Conservation (phyloP, 2,329 filamentous ascomycete genomes). For the Didymella pinodella region DNA sequence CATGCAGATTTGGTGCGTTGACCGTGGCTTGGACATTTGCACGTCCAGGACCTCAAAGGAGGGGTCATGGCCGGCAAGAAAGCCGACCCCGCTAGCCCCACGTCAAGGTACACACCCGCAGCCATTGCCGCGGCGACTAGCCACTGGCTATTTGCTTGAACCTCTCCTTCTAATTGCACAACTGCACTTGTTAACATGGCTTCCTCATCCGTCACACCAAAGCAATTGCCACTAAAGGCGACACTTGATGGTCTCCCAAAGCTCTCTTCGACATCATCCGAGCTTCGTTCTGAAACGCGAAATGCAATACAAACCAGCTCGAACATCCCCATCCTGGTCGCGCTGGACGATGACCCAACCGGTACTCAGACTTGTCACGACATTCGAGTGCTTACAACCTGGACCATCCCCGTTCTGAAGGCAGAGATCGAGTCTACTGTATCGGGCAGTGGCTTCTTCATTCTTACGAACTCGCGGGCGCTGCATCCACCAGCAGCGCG, state of each 20-base stretch:
- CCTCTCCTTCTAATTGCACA: not conserved
- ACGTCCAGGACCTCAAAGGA: not conserved
- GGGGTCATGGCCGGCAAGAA: conserved; percentile 19
- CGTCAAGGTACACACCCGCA: not conserved
- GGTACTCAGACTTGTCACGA: conserved; percentile 70
- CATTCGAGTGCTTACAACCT: conserved; percentile 63
- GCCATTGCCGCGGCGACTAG: conserved; percentile 1
- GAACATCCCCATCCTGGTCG: conserved; percentile 44
- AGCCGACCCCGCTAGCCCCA: conserved; percentile 20
- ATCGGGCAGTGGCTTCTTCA: conserved; percentile 62
- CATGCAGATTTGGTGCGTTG: not conserved
- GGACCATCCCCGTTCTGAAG: conserved; percentile 57
- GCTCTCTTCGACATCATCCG: conserved; percentile 24
- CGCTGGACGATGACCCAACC: conserved; percentile 65
- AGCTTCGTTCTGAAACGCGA: conserved; percentile 34
- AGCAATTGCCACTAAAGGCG: conserved; percentile 9
- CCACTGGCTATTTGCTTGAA: not conserved
- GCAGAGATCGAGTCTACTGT: conserved; percentile 54
- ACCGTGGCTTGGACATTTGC: not conserved
- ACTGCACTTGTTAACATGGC: not conserved
- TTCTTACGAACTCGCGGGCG: conserved; percentile 67
- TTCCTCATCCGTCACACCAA: not conserved
- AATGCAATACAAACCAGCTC: conserved; percentile 28
- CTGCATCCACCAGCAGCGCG: conserved; percentile 60
- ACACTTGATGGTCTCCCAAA: conserved; percentile 31